Base-by-base conservation (phyloP, 2,329 filamentous ascomycete genomes). In the Aspergillus spinulosporus region DNA sequence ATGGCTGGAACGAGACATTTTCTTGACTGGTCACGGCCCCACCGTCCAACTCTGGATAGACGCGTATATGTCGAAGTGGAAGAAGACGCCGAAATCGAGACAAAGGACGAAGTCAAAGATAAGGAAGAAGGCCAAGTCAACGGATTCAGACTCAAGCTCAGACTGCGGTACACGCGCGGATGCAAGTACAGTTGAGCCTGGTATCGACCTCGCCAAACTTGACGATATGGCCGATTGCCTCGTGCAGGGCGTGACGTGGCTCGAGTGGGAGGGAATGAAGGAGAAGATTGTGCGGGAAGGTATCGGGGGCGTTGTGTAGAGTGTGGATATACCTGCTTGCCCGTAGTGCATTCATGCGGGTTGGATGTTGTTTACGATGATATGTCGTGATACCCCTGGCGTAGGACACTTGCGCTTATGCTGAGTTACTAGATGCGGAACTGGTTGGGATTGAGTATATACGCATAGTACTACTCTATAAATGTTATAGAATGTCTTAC, bases 141-240 rank as follows among this genome's bases (percentile, higher is more conserved):
- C 21, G 15, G 42, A 21, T 14, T 28, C 12, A 5, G 36, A 43
- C 12, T 11, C 9, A 37, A 21, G 21, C 21, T 21, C 21, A 21
- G 21, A 21, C 21, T 21, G 21, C 21, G 21, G 21, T 21, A 21
- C 21, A 21, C 21, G 21, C 21, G 21, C 21, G 21, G 34, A 12
- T 11, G 34, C 43, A 29, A n/a, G 26, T n/a, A 11, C 43, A 29
- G 12, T 3, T 42, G 53, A 67, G 61, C 43, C 11, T 36, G 45
- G 56, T 36, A 14, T 56, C 47, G 59, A 62, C 36, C 62, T 72
- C 32, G 70, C 66, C n/a, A 94, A 94, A 72, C 72, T 93, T 52
- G 90, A 95, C 71, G 90, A 95, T 75, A 74, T 95, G 49, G 88
- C 90, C 0, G 90, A 95, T 75, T 89, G 87, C 68, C 74, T 94